Evolutionary conservation across 768 basidiomycete species (phyloP), one percentile per base, ranked within the genome.

Genomic region (Leucosporidium scottii): DNA sequence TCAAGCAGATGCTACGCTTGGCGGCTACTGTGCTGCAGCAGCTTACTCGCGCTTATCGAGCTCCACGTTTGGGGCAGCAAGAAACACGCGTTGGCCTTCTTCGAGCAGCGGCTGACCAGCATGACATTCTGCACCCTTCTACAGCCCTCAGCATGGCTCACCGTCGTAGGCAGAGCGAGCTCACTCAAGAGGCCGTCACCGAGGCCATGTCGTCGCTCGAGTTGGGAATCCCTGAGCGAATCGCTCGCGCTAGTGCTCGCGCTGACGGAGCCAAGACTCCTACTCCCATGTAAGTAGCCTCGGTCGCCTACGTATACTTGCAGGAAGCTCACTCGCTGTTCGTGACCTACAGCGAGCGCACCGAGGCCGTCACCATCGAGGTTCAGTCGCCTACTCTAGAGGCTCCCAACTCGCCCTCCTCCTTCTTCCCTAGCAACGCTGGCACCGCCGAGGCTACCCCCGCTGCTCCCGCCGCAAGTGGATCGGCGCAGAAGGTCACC

Each of bases 401-500:
- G 50, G 55, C 56, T 25, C 64, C 59, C 48, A 65, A 70, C 55
- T 62, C 69, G n/a, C 30, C 59, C 28, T 65, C 65, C 17, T 44
- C 39, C 39, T 44, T 44, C 39, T 53, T 66, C 15, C 62, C 64
- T 20, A 31, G 47, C 12, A 62, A 47, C 13, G 49, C 58, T 30
- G 69, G 53, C 10, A 56, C 62, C 13, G 34, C 58, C 31, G 30
- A 65, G 48, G 18, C 64, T n/a, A 21, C 30, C 53, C 27, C 60
- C 15, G 36, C 61, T 10, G 57, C 15, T 6, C 59, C 59, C 5
- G 64, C 57, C 9, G 55, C 51, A 28, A 53, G 55, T 30, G 58
- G 62, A 13, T 62, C 53, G 3, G 71, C 67, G n/a, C 73, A 75
- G 66, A 67, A 69, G 27, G 72, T 99, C 55, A 98, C 96, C 0